Evolutionary conservation across 805 yeast species (phyloP).

Genomic region (Candida andamanensis): DNA sequence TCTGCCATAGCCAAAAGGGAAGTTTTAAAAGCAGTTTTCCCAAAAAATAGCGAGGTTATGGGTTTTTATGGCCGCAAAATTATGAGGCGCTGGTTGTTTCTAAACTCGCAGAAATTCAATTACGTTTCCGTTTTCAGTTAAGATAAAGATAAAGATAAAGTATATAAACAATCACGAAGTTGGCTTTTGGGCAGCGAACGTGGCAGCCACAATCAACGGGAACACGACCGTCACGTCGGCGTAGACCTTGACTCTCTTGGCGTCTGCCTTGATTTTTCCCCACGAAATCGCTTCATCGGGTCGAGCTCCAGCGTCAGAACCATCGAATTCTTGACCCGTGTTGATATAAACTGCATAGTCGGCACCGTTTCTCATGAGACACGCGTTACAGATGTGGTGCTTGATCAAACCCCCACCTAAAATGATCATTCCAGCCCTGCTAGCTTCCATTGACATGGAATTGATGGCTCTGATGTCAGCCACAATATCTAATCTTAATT

Average conservation of each 20-base stretch:
- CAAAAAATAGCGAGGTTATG: neutral
- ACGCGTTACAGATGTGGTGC: constrained; percentile 97
- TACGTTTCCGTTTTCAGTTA: neutral
- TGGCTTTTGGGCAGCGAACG: constrained; percentile 62
- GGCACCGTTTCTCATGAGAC: constrained; percentile 98
- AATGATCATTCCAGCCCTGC: constrained; percentile 90
- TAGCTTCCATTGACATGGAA: constrained; percentile 92
- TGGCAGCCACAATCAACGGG: constrained; percentile 96
- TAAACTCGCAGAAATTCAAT: too few relatives aligned
- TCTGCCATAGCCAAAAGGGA: constrained; percentile 9
- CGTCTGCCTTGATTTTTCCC: constrained; percentile 98
- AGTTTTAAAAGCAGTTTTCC: constrained; percentile 2
- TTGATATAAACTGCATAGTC: constrained; percentile 96
- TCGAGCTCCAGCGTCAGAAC: constrained; percentile 98
- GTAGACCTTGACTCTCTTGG: constrained; percentile 83
- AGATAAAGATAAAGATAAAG: too few relatives aligned
- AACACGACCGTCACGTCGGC: constrained; percentile 94
- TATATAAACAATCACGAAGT: too few relatives aligned
- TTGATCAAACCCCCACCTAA: constrained; percentile 95
- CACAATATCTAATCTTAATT: constrained; percentile 85
- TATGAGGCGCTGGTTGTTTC: constrained; percentile 1
- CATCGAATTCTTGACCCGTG: constrained; percentile 98
- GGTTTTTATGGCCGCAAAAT: neutral
- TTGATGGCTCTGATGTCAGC: constrained; percentile 89
- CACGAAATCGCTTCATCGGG: constrained; percentile 98